A percentile compares a stretch with the other conserved stretches of the same genome.
Conservation (phyloP, 164 flowering plant species). For the Stephania japonica region DNA sequence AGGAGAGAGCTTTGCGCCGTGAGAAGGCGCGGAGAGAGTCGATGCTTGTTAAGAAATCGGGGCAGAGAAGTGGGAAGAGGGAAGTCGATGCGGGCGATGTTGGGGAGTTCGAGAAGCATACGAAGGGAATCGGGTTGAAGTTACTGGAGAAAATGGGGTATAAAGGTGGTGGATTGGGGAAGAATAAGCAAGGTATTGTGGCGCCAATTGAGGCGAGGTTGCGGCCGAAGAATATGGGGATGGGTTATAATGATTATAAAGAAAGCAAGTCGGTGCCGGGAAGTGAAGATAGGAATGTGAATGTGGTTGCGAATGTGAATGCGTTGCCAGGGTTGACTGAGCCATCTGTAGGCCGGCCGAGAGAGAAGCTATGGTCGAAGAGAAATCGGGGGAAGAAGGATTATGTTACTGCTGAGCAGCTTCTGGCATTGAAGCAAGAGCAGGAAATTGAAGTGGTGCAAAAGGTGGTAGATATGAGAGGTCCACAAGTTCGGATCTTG, state of each 20-base stretch:
- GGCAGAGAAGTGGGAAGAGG: conserved; percentile 20
- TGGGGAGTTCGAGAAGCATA: conserved; percentile 67
- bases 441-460: conserved; percentile 55
- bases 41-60: conserved; percentile 27
- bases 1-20: conserved; percentile 59
- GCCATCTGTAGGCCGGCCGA: conserved; percentile 15
- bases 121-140: conserved; percentile 78
- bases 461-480: conserved; percentile 87
- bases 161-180: conserved; percentile 91
- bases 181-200: conserved; percentile 77
- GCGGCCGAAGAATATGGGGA: conserved; percentile 79
- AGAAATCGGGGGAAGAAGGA: conserved; percentile 35
- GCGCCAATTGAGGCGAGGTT: conserved; percentile 71
- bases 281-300: conserved; percentile 21
- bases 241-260: conserved; percentile 73
- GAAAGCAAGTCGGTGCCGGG: conserved; percentile 37
- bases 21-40: conserved; percentile 42
- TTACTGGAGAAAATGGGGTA: conserved; percentile 85
- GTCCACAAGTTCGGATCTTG: conserved; percentile 81
- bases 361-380: conserved; percentile 56
- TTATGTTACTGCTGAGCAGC: conserved; percentile 62
- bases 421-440: conserved; percentile 64
- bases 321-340: conserved; percentile 15
- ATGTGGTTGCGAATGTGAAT: conserved; percentile 30
- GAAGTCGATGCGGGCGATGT: conserved; percentile 30